These are phyloP conservation scores for Camellia granthamiana DNA, from an alignment of 148 eudicot species.

Conservation along the genomic window DNA sequence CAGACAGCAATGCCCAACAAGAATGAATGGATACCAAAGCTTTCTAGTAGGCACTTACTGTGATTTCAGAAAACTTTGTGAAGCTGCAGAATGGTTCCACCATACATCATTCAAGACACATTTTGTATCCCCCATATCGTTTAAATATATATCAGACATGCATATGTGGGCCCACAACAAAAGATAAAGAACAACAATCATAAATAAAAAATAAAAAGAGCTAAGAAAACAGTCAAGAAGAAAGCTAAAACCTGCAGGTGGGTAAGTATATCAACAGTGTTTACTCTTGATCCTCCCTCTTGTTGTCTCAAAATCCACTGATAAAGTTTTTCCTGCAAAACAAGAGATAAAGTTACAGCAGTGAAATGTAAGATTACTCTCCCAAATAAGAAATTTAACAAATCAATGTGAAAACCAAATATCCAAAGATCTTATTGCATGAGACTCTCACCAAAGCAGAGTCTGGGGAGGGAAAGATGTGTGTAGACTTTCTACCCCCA, in stretches of 20 bases:
- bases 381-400: background rate
- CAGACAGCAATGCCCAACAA: no score
- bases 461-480: no score
- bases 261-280: conserved; percentile 53
- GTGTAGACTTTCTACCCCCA: no score
- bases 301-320: conserved; percentile 81
- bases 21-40: no score
- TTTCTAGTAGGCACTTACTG: no score
- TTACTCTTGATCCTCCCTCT: conserved; percentile 70
- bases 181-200: background rate
- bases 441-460: no score
- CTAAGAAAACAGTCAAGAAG: background rate
- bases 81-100: no score
- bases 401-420: background rate
- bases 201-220: background rate
- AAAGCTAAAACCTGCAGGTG: conserved; percentile 57
- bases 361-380: background rate
- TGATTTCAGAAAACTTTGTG: no score
- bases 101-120: background rate
- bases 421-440: background rate
- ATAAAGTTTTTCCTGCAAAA: conserved; percentile 72
- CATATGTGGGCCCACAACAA: background rate
- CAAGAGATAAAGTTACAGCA: background rate
- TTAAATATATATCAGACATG: background rate
- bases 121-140: background rate